A percentile compares a stretch with the other conserved stretches of the same genome.
Evolutionary conservation across 495 filamentous ascomycete genomes (phyloP).

Genomic region (Hamigera avellanea): DNA sequence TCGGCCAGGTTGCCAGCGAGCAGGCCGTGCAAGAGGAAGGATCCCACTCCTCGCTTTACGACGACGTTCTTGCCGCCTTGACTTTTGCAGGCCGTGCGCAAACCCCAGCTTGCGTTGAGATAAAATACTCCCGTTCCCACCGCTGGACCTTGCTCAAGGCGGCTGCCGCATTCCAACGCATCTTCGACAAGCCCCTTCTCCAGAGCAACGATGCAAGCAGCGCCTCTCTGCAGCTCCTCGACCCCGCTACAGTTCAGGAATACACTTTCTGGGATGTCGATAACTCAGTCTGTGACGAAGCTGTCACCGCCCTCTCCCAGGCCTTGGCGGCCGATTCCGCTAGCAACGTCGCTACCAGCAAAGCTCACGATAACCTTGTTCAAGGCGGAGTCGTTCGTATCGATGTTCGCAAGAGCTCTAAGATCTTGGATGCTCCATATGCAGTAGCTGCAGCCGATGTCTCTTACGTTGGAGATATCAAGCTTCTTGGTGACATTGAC

Average conservation of each 20-base stretch:
- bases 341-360: conserved; percentile 64
- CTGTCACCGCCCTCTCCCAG: conserved; percentile 55
- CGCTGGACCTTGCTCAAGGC: conserved; percentile 73
- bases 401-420: conserved; percentile 74
- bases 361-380: conserved; percentile 71
- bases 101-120: conserved; percentile 54
- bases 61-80: conserved; percentile 76
- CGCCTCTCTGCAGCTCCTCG: conserved; percentile 34
- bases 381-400: conserved; percentile 77
- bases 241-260: conserved; percentile 47
- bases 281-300: conserved; percentile 50
- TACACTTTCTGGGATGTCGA: conserved; percentile 94
- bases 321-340: conserved; percentile 63
- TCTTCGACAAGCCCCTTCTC: conserved; percentile 43
- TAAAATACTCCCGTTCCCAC: conserved; percentile 79
- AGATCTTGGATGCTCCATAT: conserved; percentile 74
- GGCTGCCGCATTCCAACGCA: conserved; percentile 52
- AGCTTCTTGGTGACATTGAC: conserved; percentile 65
- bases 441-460: conserved; percentile 68
- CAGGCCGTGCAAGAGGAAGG: conserved; percentile 52
- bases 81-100: conserved; percentile 57
- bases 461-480: conserved; percentile 63
- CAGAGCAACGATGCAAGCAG: conserved; percentile 25
- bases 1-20: conserved; percentile 50
- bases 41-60: conserved; percentile 71